Evolutionary conservation across 768 basidiomycete species (phyloP).

Genomic region (Lactifluus piperatus): DNA sequence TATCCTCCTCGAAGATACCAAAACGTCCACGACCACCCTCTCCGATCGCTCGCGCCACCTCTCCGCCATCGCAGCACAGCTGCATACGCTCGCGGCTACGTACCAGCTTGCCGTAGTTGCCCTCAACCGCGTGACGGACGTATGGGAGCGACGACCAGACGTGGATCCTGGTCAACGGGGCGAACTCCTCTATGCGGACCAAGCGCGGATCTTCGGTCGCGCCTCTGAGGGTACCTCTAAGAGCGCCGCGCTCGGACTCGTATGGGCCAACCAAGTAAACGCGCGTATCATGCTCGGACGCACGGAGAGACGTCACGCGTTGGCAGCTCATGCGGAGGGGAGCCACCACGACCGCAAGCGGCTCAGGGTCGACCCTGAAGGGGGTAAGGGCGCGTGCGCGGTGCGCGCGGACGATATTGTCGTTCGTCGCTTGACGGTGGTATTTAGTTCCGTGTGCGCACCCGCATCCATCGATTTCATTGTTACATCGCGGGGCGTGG

Average conservation of each 20-base stretch:
- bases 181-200: constrained; percentile 56
- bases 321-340: constrained; percentile 39
- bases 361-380: constrained; percentile 21
- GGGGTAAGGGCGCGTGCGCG: background rate
- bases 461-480: constrained; percentile 68
- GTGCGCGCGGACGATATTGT: constrained; percentile 36
- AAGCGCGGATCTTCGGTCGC: constrained; percentile 69
- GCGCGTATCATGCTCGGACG: constrained; percentile 74
- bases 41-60: constrained; percentile 68
- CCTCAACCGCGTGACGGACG: constrained; percentile 84
- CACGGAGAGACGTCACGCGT: constrained; percentile 59
- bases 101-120: constrained; percentile 69
- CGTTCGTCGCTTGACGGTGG: constrained; percentile 62
- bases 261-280: constrained; percentile 93
- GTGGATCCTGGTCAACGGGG: constrained; percentile 23
- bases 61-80: constrained; percentile 50
- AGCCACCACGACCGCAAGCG: constrained; percentile 25
- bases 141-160: constrained; percentile 36
- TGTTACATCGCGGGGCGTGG: constrained; percentile 53
- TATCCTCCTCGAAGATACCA: constrained; percentile 56
- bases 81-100: constrained; percentile 62
- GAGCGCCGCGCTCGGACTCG: constrained; percentile 79
- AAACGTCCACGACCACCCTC: constrained; percentile 52
- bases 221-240: constrained; percentile 51
- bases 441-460: constrained; percentile 61